phyloP scores from a whole-genome alignment of 768 basidiomycete species.

The Tylopilus sp. region DNA sequence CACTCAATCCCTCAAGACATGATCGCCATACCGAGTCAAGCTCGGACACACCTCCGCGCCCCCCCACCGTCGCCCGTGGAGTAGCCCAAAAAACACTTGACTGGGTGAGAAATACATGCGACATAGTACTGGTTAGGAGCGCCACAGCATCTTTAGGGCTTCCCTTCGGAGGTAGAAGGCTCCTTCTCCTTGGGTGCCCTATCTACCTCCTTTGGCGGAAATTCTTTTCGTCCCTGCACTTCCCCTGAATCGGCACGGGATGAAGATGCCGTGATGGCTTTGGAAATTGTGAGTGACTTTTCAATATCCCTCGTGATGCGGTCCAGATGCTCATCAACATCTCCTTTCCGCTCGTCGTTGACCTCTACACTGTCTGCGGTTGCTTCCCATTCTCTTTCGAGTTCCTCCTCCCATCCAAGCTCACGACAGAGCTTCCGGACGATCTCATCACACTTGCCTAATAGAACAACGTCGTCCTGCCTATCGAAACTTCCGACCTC shows the following conservation, averaged over 20 bases:
- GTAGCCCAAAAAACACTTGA: no score
- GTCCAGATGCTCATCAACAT: constrained; percentile 24
- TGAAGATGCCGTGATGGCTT: background rate
- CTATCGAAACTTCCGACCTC: constrained; percentile 65
- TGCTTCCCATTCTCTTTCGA: constrained; percentile 51
- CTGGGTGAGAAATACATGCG: no score
- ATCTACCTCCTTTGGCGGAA: background rate
- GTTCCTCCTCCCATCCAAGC: constrained; percentile 73
- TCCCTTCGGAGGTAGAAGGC: constrained; percentile 6
- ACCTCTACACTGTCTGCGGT: constrained; percentile 37
- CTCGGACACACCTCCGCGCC: no score
- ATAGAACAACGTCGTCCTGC: constrained; percentile 56
- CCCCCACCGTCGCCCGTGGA: no score
- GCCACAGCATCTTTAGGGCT: background rate
- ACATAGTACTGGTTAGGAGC: no score
- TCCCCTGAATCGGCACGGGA: background rate
- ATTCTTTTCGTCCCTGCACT: background rate
- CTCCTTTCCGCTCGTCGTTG: constrained; percentile 4
- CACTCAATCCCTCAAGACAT: background rate
- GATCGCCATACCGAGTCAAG: background rate
- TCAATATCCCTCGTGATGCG: constrained; percentile 24
- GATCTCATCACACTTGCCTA: constrained; percentile 71
- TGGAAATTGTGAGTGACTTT: constrained; percentile 17
- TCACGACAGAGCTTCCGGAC: constrained; percentile 57
- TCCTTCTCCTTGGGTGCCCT: background rate